Evolutionary conservation across 352 stramenopile species (phyloP).

Genomic region (Elongisporangium prolatum): DNA sequence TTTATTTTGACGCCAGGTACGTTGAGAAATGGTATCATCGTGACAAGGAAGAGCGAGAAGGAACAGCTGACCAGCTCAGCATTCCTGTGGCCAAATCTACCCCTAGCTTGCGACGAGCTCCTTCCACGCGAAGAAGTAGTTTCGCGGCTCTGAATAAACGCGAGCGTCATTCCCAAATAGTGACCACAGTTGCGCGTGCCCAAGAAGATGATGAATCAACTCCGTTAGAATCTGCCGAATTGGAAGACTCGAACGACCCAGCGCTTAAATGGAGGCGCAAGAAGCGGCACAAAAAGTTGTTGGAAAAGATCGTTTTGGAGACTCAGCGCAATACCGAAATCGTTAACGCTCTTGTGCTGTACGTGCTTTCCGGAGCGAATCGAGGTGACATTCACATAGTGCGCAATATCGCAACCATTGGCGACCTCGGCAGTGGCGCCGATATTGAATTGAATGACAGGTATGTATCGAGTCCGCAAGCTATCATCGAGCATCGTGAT

Average conservation of each 20-base stretch:
- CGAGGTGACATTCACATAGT: constrained; percentile 77
- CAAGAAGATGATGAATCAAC: constrained; percentile 17
- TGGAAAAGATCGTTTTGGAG: constrained; percentile 54
- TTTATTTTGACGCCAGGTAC: constrained; percentile 39
- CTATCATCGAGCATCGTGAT: constrained; percentile 72
- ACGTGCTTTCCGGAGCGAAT: constrained; percentile 73
- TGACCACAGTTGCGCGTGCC: constrained; percentile 15
- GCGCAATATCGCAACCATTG: constrained; percentile 54
- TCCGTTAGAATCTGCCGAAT: constrained; percentile 20
- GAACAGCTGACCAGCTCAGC: background rate
- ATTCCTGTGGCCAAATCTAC: constrained; percentile 1
- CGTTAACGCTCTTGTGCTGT: constrained; percentile 58
- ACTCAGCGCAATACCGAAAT: constrained; percentile 47
- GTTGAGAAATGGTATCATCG: constrained; percentile 11
- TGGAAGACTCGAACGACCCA: constrained; percentile 30
- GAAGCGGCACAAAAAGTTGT: constrained; percentile 67
- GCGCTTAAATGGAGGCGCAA: constrained; percentile 62
- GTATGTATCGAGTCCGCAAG: constrained; percentile 50
- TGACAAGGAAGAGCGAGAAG: background rate
- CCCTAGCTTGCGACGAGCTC: background rate
- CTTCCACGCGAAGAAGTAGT: constrained; percentile 10
- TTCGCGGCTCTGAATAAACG: constrained; percentile 6
- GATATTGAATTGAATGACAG: constrained; percentile 71
- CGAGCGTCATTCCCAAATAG: constrained; percentile 28
- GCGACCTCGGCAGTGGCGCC: constrained; percentile 39